Evolutionary conservation across 2,329 filamentous ascomycete species (phyloP).

Genomic region (Colletotrichum tamarilloi): DNA sequence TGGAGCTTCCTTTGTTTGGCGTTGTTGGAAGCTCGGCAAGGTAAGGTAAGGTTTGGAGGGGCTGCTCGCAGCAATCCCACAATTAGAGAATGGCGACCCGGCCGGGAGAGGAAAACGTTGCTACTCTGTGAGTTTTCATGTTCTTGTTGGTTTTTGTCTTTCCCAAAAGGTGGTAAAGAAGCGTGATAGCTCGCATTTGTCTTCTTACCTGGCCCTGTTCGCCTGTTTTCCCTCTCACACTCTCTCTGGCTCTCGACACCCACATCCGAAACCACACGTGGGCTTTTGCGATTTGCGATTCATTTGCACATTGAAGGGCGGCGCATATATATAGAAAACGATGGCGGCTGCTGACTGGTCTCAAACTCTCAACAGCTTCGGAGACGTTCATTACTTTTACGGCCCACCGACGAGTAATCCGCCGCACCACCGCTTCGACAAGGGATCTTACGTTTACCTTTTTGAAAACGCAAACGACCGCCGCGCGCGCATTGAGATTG

Average conservation of each 20-base stretch:
- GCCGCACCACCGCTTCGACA: constrained; percentile 84
- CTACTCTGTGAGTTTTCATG: constrained; percentile 58
- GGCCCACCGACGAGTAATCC: constrained; percentile 73
- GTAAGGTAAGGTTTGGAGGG: neutral
- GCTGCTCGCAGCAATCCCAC: neutral
- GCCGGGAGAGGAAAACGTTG: constrained; percentile 62
- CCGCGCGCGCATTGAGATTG: constrained; percentile 78
- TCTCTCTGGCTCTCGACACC: neutral
- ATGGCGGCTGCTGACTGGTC: constrained; percentile 42
- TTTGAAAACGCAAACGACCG: constrained; percentile 78
- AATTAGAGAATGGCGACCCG: constrained; percentile 54
- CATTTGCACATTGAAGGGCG: neutral
- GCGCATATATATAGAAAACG: neutral
- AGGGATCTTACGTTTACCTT: constrained; percentile 82
- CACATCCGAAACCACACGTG: neutral
- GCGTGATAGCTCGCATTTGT: neutral
- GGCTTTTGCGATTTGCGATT: neutral
- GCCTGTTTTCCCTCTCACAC: neutral
- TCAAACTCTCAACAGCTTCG: constrained; percentile 65
- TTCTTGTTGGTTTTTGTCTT: neutral
- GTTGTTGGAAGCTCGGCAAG: neutral
- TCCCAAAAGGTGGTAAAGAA: neutral
- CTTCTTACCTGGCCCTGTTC: no score
- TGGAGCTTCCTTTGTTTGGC: neutral
- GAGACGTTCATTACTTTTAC: constrained; percentile 84